Evolutionary conservation across 2,329 filamentous ascomycete species (phyloP).

Genomic region (Microdochium trichocladiopsis): DNA sequence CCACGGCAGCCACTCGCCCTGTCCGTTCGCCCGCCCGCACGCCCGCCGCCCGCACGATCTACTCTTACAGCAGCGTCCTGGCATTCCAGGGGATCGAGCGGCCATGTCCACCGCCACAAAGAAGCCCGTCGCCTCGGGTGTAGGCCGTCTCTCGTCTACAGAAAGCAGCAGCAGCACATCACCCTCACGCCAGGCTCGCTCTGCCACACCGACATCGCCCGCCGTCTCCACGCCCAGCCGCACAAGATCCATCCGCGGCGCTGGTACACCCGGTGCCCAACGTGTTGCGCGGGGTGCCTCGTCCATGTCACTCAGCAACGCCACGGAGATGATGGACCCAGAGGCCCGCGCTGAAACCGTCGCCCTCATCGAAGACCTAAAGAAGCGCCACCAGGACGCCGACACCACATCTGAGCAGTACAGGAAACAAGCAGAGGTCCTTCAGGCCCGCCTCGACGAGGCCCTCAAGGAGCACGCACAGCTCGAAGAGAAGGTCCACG

Average conservation of each 20-base stretch:
- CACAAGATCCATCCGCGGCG: slow-evolving; percentile 56
- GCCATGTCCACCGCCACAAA: slow-evolving; percentile 45
- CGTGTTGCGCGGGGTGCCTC: slow-evolving; percentile 57
- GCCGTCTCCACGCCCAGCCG: slow-evolving; percentile 39
- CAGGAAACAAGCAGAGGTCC: slow-evolving; percentile 75
- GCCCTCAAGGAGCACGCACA: slow-evolving; percentile 74
- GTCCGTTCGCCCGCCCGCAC: neutral
- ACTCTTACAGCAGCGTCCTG: neutral
- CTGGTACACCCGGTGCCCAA: slow-evolving; percentile 61
- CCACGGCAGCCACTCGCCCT: neutral
- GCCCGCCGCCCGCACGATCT: neutral
- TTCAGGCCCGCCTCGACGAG: slow-evolving; percentile 83
- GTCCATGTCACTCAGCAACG: slow-evolving; percentile 31
- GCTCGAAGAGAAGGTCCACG: slow-evolving; percentile 82
- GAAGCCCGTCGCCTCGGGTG: slow-evolving; percentile 41
- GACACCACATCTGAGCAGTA: slow-evolving; percentile 72
- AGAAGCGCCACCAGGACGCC: slow-evolving; percentile 73
- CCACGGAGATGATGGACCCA: slow-evolving; percentile 49
- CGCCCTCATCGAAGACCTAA: slow-evolving; percentile 75
- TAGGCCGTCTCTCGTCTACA: slow-evolving; percentile 35
- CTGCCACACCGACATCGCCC: slow-evolving; percentile 41
- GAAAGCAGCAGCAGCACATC: slow-evolving; percentile 27
- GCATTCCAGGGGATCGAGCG: slow-evolving; percentile 3
- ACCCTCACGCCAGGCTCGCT: slow-evolving; percentile 31
- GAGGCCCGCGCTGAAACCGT: slow-evolving; percentile 74